phyloP scores from a whole-genome alignment of 176 grass and related monocot species.

The Zea luxurians region DNA sequence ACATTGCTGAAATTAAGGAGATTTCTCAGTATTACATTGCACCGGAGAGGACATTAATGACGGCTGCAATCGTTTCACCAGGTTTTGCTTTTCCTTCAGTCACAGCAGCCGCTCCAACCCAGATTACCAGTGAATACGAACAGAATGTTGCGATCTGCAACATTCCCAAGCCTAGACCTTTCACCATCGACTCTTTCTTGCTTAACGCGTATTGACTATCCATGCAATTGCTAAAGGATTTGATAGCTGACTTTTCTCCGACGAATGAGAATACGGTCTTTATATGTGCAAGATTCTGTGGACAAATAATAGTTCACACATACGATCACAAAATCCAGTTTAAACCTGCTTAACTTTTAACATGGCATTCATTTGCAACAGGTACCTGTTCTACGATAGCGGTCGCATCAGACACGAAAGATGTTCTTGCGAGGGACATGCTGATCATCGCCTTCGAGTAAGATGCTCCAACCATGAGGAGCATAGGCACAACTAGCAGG shows the following conservation, averaged over 20 bases:
- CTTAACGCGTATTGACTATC: conserved; percentile 51
- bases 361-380: background rate
- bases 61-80: conserved; percentile 56
- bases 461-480: conserved; percentile 53
- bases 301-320: background rate
- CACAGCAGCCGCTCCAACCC: conserved; percentile 57
- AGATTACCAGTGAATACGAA: conserved; percentile 60
- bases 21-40: conserved; percentile 54
- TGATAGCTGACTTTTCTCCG: conserved; percentile 50
- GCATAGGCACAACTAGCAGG: conserved; percentile 54
- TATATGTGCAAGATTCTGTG: conserved; percentile 59
- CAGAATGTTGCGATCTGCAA: conserved; percentile 62
- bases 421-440: conserved; percentile 37
- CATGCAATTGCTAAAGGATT: conserved; percentile 48
- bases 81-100: conserved; percentile 34
- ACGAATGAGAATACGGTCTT: conserved; percentile 70
- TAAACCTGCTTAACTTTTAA: background rate
- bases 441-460: conserved; percentile 45
- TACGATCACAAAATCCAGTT: conserved; percentile 4
- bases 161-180: conserved; percentile 61
- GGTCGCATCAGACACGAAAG: conserved; percentile 51
- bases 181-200: conserved; percentile 55
- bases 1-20: conserved; percentile 26
- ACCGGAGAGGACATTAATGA: conserved; percentile 64
- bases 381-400: conserved; percentile 66